Conservation (phyloP, 371 early-diverging fungal species). For the Apophysomyces ossiformis region DNA sequence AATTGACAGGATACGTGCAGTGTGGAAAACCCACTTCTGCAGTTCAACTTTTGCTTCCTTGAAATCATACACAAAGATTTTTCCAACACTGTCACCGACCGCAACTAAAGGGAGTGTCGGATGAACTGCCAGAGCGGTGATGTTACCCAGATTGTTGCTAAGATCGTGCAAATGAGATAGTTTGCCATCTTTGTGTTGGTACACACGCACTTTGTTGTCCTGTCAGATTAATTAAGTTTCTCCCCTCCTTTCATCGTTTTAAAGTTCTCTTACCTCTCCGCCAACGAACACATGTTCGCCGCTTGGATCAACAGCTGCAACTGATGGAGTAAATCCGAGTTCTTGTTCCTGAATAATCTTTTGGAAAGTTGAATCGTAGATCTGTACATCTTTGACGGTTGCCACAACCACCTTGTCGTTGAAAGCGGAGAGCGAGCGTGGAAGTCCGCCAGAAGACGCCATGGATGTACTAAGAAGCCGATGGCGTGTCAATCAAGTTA, state of each 20-base stretch:
- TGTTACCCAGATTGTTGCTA: slow-evolving; percentile 62
- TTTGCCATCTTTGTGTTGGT: slow-evolving; percentile 27
- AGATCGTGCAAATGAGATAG: slow-evolving; percentile 35
- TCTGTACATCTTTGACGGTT: slow-evolving; percentile 47
- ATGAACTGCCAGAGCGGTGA: slow-evolving; percentile 80
- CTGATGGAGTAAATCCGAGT: slow-evolving; percentile 54
- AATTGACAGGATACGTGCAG: slow-evolving; percentile 80
- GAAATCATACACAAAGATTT: slow-evolving; percentile 77
- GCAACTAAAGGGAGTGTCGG: slow-evolving; percentile 77
- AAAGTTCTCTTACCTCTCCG: slow-evolving; percentile 54
- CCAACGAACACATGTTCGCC: slow-evolving; percentile 70
- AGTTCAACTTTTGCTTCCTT: slow-evolving; percentile 58
- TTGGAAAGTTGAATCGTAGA: slow-evolving; percentile 43
- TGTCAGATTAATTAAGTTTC: slow-evolving; percentile 17
- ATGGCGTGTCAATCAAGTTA: neutral
- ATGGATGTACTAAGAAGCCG: slow-evolving; percentile 22
- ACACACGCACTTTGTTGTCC: slow-evolving; percentile 58
- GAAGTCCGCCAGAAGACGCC: slow-evolving; percentile 53
- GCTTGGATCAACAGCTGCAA: slow-evolving; percentile 61
- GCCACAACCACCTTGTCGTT: slow-evolving; percentile 54
- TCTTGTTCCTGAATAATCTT: slow-evolving; percentile 31
- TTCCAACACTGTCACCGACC: slow-evolving; percentile 82
- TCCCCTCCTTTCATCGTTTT: neutral
- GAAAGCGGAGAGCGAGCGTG: slow-evolving; percentile 55
- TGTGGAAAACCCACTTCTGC: slow-evolving; percentile 90